Conservation (phyloP, 257 asterid genomes). For the Nicotiana benthamiana region DNA sequence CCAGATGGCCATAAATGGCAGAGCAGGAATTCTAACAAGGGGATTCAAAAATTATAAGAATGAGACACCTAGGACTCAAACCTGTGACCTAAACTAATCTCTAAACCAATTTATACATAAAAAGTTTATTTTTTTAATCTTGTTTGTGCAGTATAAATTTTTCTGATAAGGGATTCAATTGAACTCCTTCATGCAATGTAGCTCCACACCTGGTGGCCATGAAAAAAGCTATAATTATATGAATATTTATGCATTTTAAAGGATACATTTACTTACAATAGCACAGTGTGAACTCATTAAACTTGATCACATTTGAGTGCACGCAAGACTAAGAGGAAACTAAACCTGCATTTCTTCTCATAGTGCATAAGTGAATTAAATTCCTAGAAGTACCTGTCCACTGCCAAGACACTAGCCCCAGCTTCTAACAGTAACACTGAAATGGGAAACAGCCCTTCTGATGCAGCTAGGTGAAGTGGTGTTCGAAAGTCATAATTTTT, state of each 20-base stretch:
- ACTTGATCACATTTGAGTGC: neutral
- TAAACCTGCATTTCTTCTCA: neutral
- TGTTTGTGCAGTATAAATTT: no score
- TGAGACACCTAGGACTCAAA: no score
- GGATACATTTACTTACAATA: neutral
- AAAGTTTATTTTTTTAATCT: no score
- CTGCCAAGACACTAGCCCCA: conserved; percentile 56
- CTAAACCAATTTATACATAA: no score
- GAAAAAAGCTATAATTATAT: neutral
- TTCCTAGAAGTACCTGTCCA: conserved; percentile 43
- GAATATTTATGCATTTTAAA: neutral
- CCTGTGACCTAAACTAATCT: no score
- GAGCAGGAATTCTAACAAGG: no score
- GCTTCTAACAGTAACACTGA: conserved; percentile 39
- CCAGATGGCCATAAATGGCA: no score
- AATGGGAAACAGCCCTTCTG: conserved; percentile 42
- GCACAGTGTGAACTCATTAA: neutral
- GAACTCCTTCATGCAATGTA: no score
- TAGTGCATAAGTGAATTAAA: neutral
- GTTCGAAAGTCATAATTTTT: conserved; percentile 55
- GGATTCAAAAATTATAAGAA: no score
- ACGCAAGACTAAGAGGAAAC: neutral
- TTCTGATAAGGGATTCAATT: no score
- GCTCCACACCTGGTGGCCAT: neutral
- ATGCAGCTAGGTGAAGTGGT: conserved; percentile 66